Conservation (phyloP, 1,284 basidiomycete species). For the Cutaneotrichosporon mucoides region DNA sequence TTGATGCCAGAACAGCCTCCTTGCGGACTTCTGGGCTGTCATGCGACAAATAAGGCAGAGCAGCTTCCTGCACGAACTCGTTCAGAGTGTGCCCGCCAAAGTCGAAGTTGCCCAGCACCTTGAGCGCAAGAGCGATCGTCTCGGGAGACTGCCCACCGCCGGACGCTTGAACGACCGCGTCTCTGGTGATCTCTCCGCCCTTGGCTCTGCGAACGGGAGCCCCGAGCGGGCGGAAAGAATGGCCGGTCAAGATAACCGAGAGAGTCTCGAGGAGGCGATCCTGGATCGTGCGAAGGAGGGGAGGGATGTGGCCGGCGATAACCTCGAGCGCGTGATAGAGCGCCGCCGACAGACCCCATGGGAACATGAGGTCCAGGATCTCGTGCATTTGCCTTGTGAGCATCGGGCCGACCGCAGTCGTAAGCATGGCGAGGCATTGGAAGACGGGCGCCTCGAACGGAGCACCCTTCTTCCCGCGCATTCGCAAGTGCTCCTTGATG, state of each 20-base stretch:
- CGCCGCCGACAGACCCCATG: constrained; percentile 86
- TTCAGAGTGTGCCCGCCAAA: constrained; percentile 92
- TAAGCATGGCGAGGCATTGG: constrained; percentile 95
- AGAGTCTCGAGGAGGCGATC: constrained; percentile 82
- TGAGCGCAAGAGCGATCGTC: constrained; percentile 77
- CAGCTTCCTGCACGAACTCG: constrained; percentile 91
- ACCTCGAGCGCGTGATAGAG: constrained; percentile 79
- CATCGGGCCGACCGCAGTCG: constrained; percentile 90
- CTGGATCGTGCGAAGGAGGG: constrained; percentile 87
- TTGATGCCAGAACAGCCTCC: constrained; percentile 90
- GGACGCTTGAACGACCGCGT: constrained; percentile 53
- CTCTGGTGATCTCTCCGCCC: constrained; percentile 54
- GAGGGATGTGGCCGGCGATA: constrained; percentile 84
- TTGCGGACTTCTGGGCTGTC: constrained; percentile 84
- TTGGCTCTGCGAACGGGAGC: constrained; percentile 51
- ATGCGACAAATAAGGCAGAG: constrained; percentile 90
- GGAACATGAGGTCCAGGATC: constrained; percentile 94
- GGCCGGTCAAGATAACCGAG: constrained; percentile 72
- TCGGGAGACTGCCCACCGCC: constrained; percentile 60
- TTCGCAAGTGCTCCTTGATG: constrained; percentile 82
- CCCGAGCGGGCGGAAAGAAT: constrained; percentile 79
- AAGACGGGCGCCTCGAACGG: constrained; percentile 94
- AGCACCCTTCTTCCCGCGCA: constrained; percentile 85
- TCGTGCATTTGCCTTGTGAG: constrained; percentile 94
- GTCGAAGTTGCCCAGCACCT: constrained; percentile 87